These are phyloP conservation scores for Conticribra guillardii DNA, from an alignment of 108 stramenopile genomes.

Conservation along the genomic window DNA sequence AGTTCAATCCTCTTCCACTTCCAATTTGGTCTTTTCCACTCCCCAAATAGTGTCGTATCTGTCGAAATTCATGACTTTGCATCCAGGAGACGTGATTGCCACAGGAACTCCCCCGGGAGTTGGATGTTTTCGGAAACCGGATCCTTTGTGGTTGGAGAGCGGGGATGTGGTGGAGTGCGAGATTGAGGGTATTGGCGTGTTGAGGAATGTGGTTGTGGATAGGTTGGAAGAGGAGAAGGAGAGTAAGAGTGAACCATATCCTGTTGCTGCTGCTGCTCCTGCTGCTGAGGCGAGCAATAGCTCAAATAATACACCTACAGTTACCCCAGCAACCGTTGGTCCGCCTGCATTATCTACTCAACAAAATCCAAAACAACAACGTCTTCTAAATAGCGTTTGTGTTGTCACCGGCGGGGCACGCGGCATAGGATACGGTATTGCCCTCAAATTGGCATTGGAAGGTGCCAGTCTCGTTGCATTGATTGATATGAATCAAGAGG, in stretches of 20 bases:
- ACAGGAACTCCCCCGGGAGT: slow-evolving; percentile 77
- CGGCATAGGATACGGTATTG: slow-evolving; percentile 67
- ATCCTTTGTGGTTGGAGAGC: slow-evolving; percentile 55
- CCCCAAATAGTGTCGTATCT: slow-evolving; percentile 53
- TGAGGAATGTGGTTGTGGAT: slow-evolving; percentile 51
- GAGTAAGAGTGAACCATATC: no score
- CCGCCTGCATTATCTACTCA: background rate
- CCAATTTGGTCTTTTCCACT: slow-evolving; percentile 53
- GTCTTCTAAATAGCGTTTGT: slow-evolving; percentile 32
- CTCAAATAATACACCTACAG: background rate
- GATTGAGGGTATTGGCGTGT: slow-evolving; percentile 64
- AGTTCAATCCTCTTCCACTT: slow-evolving; percentile 60
- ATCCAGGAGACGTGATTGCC: slow-evolving; percentile 67
- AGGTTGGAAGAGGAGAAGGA: slow-evolving; percentile 2
- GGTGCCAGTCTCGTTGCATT: slow-evolving; percentile 51
- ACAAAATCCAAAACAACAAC: slow-evolving; percentile 25
- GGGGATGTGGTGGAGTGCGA: slow-evolving; percentile 72
- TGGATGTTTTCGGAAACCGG: slow-evolving; percentile 68
- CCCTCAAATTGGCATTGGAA: slow-evolving; percentile 53
- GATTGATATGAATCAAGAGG: slow-evolving; percentile 47
- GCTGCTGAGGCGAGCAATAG: no score
- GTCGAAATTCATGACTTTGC: slow-evolving; percentile 65
- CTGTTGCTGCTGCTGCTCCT: no score
- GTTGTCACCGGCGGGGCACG: slow-evolving; percentile 66
- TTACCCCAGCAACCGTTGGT: slow-evolving; percentile 10